Evolutionary conservation across 108 stramenopile genomes (phyloP).

Genomic region (Nitzschia sp.): DNA sequence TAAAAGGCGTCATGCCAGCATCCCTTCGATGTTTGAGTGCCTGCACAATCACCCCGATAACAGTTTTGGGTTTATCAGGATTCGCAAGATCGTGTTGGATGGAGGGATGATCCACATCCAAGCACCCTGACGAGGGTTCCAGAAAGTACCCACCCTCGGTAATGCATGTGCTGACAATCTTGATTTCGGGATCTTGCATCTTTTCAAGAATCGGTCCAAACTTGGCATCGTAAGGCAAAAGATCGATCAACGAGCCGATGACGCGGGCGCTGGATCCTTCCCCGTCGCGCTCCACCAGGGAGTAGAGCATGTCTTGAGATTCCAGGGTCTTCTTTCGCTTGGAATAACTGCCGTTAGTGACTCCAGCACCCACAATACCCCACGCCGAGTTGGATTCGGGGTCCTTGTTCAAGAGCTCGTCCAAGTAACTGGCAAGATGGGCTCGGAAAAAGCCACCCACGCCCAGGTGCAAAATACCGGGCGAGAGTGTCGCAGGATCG

Average conservation of each 20-base stretch:
- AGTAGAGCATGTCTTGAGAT: constrained; percentile 49
- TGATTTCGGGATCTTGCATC: constrained; percentile 22
- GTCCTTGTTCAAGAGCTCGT: constrained; percentile 28
- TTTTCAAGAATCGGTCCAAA: not conserved
- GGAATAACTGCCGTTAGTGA: constrained; percentile 35
- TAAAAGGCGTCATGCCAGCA: constrained; percentile 27
- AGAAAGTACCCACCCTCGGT: constrained; percentile 65
- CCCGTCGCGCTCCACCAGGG: constrained; percentile 35
- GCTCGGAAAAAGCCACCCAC: constrained; percentile 62
- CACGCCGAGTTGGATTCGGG: constrained; percentile 20
- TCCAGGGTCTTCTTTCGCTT: constrained; percentile 44
- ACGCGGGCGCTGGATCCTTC: constrained; percentile 15
- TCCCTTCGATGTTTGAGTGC: constrained; percentile 17
- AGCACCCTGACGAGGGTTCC: not conserved
- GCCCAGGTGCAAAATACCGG: constrained; percentile 46
- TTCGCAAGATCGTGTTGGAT: constrained; percentile 35
- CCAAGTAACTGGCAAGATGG: constrained; percentile 50
- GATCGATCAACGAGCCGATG: constrained; percentile 20
- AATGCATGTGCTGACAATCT: constrained; percentile 50
- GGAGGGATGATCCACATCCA: constrained; percentile 37
- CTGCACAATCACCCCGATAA: constrained; percentile 22
- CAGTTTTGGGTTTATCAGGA: constrained; percentile 11
- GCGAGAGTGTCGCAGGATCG: not conserved
- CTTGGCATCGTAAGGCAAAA: constrained; percentile 3
- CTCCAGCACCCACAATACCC: constrained; percentile 53